phyloP scores from a whole-genome alignment of 78 protist species.

The Capsaspora owczarzaki region DNA sequence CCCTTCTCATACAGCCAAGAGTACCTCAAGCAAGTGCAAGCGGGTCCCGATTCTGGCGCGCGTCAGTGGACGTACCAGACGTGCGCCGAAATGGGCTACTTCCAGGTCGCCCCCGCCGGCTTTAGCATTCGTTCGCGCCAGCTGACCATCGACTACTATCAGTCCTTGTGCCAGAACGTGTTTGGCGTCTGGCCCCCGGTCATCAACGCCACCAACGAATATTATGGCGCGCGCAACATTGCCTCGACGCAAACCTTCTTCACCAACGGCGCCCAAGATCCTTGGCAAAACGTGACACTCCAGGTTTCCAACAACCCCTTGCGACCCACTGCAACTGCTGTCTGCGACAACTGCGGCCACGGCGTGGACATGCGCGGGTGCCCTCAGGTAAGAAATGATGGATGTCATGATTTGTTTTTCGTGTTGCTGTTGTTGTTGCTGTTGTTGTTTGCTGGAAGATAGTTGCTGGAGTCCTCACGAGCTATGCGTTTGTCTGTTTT shows the following conservation, averaged over 20 bases:
- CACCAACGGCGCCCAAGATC: neutral
- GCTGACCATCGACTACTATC: neutral
- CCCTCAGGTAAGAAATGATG: too few species aligned
- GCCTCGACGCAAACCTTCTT: neutral
- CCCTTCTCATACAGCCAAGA: neutral
- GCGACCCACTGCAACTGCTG: neutral
- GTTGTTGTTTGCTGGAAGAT: too few species aligned
- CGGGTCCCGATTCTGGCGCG: neutral
- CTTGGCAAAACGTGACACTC: neutral
- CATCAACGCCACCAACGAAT: neutral
- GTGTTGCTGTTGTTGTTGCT: too few species aligned
- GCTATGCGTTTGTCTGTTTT: too few species aligned
- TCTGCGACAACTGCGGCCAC: neutral
- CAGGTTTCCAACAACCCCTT: neutral
- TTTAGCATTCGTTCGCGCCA: neutral
- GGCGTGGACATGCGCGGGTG: neutral
- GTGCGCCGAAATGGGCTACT: constrained; percentile 23
- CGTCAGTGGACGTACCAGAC: constrained; percentile 28
- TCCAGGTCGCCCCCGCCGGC: constrained; percentile 11
- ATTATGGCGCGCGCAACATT: neutral
- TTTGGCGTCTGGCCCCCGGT: neutral
- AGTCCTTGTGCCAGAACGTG: neutral
- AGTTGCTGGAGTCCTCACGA: too few species aligned
- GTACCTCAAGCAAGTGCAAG: neutral
- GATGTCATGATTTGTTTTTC: too few species aligned